Percentiles rank a stretch among this genome's conserved stretches.
Conservation (phyloP, 129 eudicot genomes). For the Lactuca saligna region DNA sequence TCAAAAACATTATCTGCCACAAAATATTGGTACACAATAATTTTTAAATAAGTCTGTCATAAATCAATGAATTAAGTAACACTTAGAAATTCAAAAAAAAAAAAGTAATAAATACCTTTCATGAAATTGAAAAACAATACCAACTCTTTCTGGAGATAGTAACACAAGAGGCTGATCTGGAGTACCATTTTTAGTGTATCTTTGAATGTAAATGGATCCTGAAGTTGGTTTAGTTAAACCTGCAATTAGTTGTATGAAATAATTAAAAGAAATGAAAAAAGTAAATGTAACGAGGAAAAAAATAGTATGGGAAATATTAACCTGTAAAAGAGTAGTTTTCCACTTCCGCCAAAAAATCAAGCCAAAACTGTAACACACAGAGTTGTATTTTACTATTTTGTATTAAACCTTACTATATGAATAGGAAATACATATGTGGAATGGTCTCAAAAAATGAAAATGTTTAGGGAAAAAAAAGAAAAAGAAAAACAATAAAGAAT, state of each 20-base stretch:
- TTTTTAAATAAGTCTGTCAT: constrained; percentile 32
- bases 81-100: too few species aligned
- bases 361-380: constrained; percentile 61
- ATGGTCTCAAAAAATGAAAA: background rate
- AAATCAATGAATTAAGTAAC: background rate
- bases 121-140: constrained; percentile 93
- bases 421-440: constrained; percentile 5
- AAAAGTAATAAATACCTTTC: constrained; percentile 60
- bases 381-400: too few species aligned
- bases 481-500: too few species aligned
- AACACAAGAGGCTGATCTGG: constrained; percentile 54
- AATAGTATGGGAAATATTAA: too few species aligned
- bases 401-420: too few species aligned
- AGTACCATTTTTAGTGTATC: constrained; percentile 55
- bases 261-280: constrained; percentile 7
- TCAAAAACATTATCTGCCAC: constrained; percentile 85
- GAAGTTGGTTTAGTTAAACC: constrained; percentile 91
- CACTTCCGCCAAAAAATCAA: too few species aligned
- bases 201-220: constrained; percentile 76
- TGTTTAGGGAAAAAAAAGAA: too few species aligned
- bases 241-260: constrained; percentile 68
- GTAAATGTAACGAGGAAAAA: background rate
- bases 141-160: constrained; percentile 74
- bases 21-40: constrained; percentile 42
- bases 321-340: too few species aligned